Evolutionary conservation across 768 basidiomycete genomes (phyloP), one percentile per base, ranked within the genome.

Genomic region (Mycena pura): DNA sequence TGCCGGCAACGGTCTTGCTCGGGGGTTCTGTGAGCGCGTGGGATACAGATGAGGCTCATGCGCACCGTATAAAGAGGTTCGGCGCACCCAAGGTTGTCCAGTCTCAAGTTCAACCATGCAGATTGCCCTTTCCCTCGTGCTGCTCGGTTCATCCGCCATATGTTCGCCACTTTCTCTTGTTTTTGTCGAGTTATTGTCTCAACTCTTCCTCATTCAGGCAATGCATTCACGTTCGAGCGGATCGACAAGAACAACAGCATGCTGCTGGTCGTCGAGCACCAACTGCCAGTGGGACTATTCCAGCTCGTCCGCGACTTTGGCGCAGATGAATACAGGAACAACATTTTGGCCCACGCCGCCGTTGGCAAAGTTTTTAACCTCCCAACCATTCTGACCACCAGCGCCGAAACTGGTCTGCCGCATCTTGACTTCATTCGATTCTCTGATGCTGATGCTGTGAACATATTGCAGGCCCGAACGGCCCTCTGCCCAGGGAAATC

Each of bases 221-320:
- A 17, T 38, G 58, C 61, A 7, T 74, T 69, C 69, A 69, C 55
- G 27, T 79, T 74, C 69, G 73, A 72, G 38, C 70, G 80, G 22
- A 70, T 84, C 65, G 74, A 83, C 77, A 83, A 82, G 68, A 70
- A 78, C 68, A 65, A 83, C 38, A 73, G 69, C 6, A 69, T 76
- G 32, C 72, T 82, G n/a, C 69, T 83, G 40, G 72, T 84, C 50
- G 75, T 84, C 45, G 83, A 84, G 70, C 80, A 80, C 63, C 82
- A 84, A 62, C 69, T 81, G n/a, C n/a, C n/a, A n/a, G n/a, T n/a
- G 36, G 82, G 83, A 17, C 67, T 84, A 8, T 83, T 78, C 70
- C 77, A 80, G 60, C 66, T 84, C 27, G 78, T 77, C 1, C 78
- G 77, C 63, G 82, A 84, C 68, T 69, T 69, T 57, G 54, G 70